Percentiles rank a stretch among this genome's conserved stretches.
These are phyloP conservation scores for Citrus inodora DNA, from an alignment of 345 rosid genomes.

Conservation along the genomic window DNA sequence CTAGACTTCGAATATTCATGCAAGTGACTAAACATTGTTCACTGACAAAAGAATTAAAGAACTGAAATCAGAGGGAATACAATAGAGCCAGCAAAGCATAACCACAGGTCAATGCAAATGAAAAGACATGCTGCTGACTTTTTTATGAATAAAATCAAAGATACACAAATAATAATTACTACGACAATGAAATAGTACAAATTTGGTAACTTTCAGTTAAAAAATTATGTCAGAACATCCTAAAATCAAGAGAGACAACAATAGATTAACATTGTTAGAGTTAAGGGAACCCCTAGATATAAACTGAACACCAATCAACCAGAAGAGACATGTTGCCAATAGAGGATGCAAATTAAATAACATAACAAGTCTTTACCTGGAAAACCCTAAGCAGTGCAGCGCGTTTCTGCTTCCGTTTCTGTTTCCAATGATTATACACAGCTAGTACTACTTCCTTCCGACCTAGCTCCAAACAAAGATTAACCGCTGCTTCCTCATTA, in stretches of 20 bases:
- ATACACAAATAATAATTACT: background rate
- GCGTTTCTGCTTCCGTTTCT: conserved; percentile 66
- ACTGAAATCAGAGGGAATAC: background rate
- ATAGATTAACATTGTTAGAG: background rate
- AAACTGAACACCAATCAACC: background rate
- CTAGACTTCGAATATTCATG: background rate
- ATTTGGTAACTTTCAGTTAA: background rate
- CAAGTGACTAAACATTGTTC: background rate
- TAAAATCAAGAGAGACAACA: background rate
- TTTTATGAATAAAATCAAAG: background rate
- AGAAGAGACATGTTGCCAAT: background rate
- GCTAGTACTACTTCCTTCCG: conserved; percentile 64
- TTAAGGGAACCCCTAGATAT: background rate
- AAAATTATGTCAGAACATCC: background rate
- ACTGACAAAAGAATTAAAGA: background rate
- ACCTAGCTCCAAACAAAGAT: conserved; percentile 44
- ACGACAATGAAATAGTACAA: background rate
- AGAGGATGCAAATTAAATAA: background rate
- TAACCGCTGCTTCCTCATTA: conserved; percentile 48
- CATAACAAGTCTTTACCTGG: conserved; percentile 56
- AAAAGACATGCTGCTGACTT: background rate
- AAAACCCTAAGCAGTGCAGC: conserved; percentile 64
- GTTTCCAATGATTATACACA: conserved; percentile 71
- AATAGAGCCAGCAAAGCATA: background rate
- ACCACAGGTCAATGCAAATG: background rate